A percentile compares a stretch with the other conserved stretches of the same genome.
These are phyloP conservation scores for Ascochyta lentis DNA, from an alignment of 2,329 filamentous ascomycete genomes.

Conservation along the genomic window DNA sequence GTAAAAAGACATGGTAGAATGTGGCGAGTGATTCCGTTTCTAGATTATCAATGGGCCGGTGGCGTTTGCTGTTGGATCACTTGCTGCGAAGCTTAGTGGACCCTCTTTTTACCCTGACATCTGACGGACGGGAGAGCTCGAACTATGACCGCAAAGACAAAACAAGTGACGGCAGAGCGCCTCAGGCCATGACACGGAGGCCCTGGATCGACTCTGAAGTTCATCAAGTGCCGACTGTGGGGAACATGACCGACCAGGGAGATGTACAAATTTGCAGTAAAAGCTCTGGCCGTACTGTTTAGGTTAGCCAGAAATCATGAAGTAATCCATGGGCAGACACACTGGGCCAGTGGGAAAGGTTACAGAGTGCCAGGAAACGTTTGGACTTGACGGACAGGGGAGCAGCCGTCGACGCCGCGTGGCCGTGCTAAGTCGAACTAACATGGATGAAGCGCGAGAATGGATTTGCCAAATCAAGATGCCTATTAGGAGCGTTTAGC, in stretches of 20 bases:
- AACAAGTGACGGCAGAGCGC: slow-evolving; percentile 7
- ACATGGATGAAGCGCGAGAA: slow-evolving; percentile 22
- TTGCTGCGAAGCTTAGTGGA: slow-evolving; percentile 42
- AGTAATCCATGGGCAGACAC: slow-evolving; percentile 18
- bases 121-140: slow-evolving; percentile 8
- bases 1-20: slow-evolving; percentile 35
- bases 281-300: slow-evolving; percentile 8
- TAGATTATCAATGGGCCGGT: slow-evolving; percentile 44
- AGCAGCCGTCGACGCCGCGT: slow-evolving; percentile 37
- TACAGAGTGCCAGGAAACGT: slow-evolving; percentile 9
- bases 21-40: slow-evolving; percentile 47
- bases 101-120: slow-evolving; percentile 18
- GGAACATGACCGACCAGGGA: slow-evolving; percentile 13
- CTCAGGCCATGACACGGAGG: slow-evolving; percentile 4
- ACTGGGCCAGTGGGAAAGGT: slow-evolving; percentile 6
- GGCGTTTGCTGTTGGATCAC: slow-evolving; percentile 40
- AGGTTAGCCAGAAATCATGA: slow-evolving; percentile 18
- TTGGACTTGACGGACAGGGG: slow-evolving; percentile 10
- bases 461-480: neutral
- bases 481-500: neutral
- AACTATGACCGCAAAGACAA: slow-evolving; percentile 9
- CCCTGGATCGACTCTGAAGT: slow-evolving; percentile 14
- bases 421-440: slow-evolving; percentile 29
- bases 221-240: slow-evolving; percentile 16
- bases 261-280: slow-evolving; percentile 16